Conservation (phyloP, 1,284 basidiomycete genomes). For the Cryptococcus deneoformans region DNA sequence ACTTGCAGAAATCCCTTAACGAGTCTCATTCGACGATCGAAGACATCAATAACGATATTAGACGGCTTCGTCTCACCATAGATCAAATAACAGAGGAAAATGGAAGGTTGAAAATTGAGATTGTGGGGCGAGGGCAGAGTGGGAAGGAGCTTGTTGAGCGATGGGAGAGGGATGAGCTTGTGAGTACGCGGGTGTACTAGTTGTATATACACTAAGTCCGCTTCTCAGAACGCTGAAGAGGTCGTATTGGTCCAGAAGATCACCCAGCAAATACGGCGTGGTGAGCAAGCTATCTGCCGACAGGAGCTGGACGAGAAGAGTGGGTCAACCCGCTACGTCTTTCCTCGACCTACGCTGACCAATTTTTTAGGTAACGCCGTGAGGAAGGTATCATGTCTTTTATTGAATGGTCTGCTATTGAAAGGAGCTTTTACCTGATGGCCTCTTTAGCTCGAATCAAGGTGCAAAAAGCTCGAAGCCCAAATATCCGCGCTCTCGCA, state of each 20-base stretch:
- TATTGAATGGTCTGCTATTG: no score
- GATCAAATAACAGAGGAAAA: background rate
- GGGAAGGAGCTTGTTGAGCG: background rate
- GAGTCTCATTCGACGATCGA: background rate
- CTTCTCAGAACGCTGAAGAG: background rate
- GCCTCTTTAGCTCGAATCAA: background rate
- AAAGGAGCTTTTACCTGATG: background rate
- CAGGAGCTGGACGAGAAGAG: slow-evolving; percentile 3
- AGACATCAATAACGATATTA: background rate
- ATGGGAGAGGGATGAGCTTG: slow-evolving; percentile 2
- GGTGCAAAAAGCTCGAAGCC: slow-evolving; percentile 2
- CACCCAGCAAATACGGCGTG: background rate
- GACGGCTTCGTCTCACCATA: background rate
- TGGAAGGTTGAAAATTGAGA: background rate
- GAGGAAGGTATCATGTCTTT: background rate
- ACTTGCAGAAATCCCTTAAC: background rate
- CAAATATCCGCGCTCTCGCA: background rate
- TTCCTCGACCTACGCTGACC: background rate
- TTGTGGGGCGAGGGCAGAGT: background rate
- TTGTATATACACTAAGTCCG: no score
- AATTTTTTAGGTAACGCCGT: background rate
- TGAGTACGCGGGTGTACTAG: background rate
- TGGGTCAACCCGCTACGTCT: background rate
- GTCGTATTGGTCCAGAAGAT: background rate
- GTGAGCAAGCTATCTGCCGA: slow-evolving; percentile 1